phyloP scores from a whole-genome alignment of 2,329 filamentous ascomycete genomes.

The Chrysoporthe deuterocubensis region DNA sequence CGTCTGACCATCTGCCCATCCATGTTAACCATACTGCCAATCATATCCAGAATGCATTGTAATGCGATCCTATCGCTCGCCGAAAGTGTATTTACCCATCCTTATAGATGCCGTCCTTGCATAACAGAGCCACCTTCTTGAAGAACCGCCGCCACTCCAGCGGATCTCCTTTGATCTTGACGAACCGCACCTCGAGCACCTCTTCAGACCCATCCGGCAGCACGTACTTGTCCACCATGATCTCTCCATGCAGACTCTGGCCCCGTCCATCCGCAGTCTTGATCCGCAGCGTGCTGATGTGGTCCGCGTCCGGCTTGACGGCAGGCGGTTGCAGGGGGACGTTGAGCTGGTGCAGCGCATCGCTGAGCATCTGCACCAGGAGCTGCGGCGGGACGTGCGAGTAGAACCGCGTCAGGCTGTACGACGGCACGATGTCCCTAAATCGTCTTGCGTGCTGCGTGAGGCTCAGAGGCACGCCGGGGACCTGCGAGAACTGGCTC shows the following conservation, averaged over 20 bases:
- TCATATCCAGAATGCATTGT: constrained; percentile 1
- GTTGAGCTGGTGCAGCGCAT: constrained; percentile 83
- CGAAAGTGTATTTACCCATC: constrained; percentile 43
- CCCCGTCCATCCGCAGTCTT: constrained; percentile 73
- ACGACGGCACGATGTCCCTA: constrained; percentile 85
- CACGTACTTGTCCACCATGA: constrained; percentile 69
- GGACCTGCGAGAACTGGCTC: constrained; percentile 81
- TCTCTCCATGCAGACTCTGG: constrained; percentile 75
- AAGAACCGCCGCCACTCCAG: constrained; percentile 96
- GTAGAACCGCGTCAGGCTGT: constrained; percentile 90
- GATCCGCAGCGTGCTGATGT: constrained; percentile 69
- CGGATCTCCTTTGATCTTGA: constrained; percentile 94
- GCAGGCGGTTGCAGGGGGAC: constrained; percentile 67
- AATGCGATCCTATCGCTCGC: background rate
- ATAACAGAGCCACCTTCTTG: constrained; percentile 89
- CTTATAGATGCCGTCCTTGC: constrained; percentile 80
- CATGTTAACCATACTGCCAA: background rate
- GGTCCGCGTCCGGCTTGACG: constrained; percentile 53
- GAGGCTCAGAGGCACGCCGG: constrained; percentile 77
- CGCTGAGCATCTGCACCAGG: constrained; percentile 78
- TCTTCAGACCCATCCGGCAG: constrained; percentile 60
- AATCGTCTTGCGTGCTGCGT: constrained; percentile 90
- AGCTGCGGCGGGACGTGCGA: constrained; percentile 76
- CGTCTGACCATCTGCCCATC: background rate
- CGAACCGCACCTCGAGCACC: constrained; percentile 83